Evolutionary conservation across 345 rosid genomes (phyloP), one percentile per base, ranked within the genome.

Genomic region (Rhodamnia rubescens): DNA sequence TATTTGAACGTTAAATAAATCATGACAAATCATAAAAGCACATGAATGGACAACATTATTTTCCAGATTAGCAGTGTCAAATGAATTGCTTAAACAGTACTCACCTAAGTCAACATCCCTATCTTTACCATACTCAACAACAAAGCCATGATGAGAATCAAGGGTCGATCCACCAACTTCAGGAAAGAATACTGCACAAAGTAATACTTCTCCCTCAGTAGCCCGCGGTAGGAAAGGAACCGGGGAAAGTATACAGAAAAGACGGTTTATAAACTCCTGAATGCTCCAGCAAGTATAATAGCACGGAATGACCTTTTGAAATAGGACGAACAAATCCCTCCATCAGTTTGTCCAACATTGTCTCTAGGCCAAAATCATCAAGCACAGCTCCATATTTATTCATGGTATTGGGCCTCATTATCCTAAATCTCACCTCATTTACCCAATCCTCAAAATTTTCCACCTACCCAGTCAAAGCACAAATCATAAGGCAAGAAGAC

Each of bases 371-470:
- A 92, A 98, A 98, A 88, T 98, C 99, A 89, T 93, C 99, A 90
- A 98, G 96, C 44, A 98, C 99, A 84, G 94, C 94, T 86, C 99
- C 99, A 87, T 87, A 95, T 88, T 90, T 95, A 89, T 98, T 98
- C 99, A 98, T 92, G 1, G 99, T 98, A 89, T 95, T 98, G 84
- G 99, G 99, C 53, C 99, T 90, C 99, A 96, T 98, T 84, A 96
- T 92, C 82, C 92, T 90, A 90, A 92, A 90, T 88, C 88, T 95
- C 83, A 93, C 90, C 75, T 93, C 92, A 84, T 90, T 90, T 21
- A 94, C 98, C 98, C 99, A 98, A 84, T 85, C 92, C 90, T 94
- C 98, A 88, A 98, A 94, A 92, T 95, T 91, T 78, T 94, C 95
- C 86, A 97, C 97, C 99, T 97, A 85, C 87, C 87, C 84, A 88